phyloP scores from a whole-genome alignment of 306 rosid species.

The Lathyrus tuberosus region DNA sequence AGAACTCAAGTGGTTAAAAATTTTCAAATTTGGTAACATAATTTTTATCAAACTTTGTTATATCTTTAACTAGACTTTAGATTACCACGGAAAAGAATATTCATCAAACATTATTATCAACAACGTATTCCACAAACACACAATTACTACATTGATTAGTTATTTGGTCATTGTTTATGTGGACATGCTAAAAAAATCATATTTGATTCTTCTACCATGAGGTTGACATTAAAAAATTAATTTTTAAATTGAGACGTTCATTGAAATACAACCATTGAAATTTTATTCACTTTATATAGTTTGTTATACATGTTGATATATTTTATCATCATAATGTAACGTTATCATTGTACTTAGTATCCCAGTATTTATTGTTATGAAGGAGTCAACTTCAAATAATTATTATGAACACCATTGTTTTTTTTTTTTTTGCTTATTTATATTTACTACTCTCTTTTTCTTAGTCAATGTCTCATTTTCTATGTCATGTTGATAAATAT shows the following conservation, averaged over 20 bases:
- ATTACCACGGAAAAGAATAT: no score
- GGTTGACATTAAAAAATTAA: neutral
- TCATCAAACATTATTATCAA: neutral
- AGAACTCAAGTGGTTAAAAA: no score
- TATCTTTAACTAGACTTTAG: no score
- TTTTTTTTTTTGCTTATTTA: neutral
- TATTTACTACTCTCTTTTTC: neutral
- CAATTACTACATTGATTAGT: neutral
- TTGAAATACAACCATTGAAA: conserved; percentile 1
- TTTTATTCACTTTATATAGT: neutral
- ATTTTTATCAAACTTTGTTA: no score
- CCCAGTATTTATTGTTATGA: neutral
- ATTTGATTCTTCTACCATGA: neutral
- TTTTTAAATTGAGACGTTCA: neutral
- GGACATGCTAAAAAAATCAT: neutral
- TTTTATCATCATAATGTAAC: neutral
- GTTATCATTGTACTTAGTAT: neutral
- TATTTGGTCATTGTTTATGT: neutral
- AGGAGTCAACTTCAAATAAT: neutral
- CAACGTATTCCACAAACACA: neutral
- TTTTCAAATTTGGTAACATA: no score
- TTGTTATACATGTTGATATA: neutral
- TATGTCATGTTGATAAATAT: neutral
- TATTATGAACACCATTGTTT: neutral
- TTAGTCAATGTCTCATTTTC: neutral